phyloP scores from a whole-genome alignment of 441 rosid species.

The Aquilaria agallochum region DNA sequence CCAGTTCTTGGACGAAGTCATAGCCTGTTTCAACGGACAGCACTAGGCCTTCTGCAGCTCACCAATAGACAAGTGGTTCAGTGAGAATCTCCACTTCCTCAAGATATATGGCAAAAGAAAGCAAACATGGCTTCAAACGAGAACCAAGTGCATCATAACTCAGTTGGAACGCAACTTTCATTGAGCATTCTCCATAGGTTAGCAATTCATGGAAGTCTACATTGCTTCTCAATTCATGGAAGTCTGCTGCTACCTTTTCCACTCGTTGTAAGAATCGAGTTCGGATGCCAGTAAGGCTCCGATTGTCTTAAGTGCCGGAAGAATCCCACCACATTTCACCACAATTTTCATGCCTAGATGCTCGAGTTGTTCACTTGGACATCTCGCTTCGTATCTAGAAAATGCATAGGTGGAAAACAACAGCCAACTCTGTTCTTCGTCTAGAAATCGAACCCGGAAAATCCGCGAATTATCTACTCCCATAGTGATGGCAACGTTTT shows the following conservation, averaged over 20 bases:
- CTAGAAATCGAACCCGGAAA: conserved; percentile 49
- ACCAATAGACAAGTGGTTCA: conserved; percentile 60
- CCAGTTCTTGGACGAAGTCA: conserved; percentile 51
- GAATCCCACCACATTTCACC: conserved; percentile 59
- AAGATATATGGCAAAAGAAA: conserved; percentile 53
- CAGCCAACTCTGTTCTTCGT: conserved; percentile 46
- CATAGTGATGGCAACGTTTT: conserved; percentile 46
- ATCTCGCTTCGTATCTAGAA: conserved; percentile 43
- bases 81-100: conserved; percentile 59
- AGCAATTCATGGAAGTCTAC: conserved; percentile 28
- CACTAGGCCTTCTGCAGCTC: conserved; percentile 71
- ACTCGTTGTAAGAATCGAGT: conserved; percentile 39
- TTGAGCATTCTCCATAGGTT: conserved; percentile 34
- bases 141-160: conserved; percentile 72
- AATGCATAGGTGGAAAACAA: conserved; percentile 62
- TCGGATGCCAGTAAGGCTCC: conserved; percentile 62
- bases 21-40: conserved; percentile 52
- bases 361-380: conserved; percentile 34
- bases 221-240: no score
- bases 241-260: conserved; percentile 15
- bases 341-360: conserved; percentile 56
- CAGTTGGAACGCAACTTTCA: conserved; percentile 58
- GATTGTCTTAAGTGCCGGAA: conserved; percentile 55
- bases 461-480: conserved; percentile 34
- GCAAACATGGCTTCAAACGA: conserved; percentile 62